Evolutionary conservation across 257 asterid genomes (phyloP), one percentile per base, ranked within the genome.

Genomic region (Plantago elongata): DNA sequence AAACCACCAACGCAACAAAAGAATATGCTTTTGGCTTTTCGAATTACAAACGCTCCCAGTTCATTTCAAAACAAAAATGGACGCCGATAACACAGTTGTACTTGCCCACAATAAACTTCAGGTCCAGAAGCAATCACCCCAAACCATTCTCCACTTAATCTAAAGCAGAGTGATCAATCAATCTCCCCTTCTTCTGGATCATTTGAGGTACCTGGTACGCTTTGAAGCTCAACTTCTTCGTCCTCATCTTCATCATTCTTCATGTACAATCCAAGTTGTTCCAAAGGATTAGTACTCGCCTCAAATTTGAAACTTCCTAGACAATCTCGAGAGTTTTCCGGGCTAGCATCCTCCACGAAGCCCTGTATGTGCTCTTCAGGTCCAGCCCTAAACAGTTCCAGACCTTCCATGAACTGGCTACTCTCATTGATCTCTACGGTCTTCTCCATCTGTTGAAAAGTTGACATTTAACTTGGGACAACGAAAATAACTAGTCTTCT

Each of bases 191-290:
- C 85, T 65, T 71, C 80, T 0, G 80, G 75, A 62, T 74, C 80
- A 61, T 78, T 69, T 51, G 82, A 51, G 30, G 80, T 66, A 9
- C 68, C 71, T 3, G 67, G 74, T 57, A 57, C 30, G 60, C 75
- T 76, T 52, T 60, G 65, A 58, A 73, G 69, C 49, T 81, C 83
- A 9, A 65, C 74, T 62, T 84, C 95, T 51, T 87, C 92, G 2
- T 83, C 90, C 49, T 86, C 95, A 4, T 84, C 93, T 1, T 87
- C 93, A 3, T 84, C 93, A 5, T 68, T 73, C 72, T 84, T 87
- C 86, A 84, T 87, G 79, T 80, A 84, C 56, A 84, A 62, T 27
- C 95, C 95, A 37, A 87, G 86, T 71, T 80, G 85, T 77, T 87
- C 95, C 65, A 87, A 49, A 4, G 95, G 90, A 68, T 82, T 87